Evolutionary conservation across 805 yeast species (phyloP), one percentile per base, ranked within the genome.

Genomic region (Ogataea pini): DNA sequence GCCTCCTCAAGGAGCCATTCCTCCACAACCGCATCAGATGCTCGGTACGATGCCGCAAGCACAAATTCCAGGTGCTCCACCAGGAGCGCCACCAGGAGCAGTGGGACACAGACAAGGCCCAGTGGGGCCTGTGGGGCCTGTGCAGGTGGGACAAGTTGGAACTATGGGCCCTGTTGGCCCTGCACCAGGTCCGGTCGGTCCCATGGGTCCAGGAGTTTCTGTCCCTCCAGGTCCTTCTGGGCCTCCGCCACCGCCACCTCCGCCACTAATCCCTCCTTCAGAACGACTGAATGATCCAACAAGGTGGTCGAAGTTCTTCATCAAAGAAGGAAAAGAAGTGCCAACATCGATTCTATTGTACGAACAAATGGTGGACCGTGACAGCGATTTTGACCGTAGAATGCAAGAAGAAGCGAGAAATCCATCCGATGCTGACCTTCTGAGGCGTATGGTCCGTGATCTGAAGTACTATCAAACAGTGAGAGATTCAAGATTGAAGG

Each of bases 401-500:
- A 53, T 71, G 50, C 51, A 49, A 37, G 40, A 46, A 27, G 61
- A 45, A 62, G 67, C 46, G 46, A 60, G 31, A 62, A 67, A 44
- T 74, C 63, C 61, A 14, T 52, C 53, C 44, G 62, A 57, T 25
- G 44, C 50, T 52, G 51, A 60, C 36, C 47, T 70, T 36, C 48
- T 70, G 43, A 72, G 75, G 14, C 65, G 71, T 34, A 65, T 85
- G 57, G 63, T 75, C 32, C 71, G 71, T 10, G 84, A 82, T 55
- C 68, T 83, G 38, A 77, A 78, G 51, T 78, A 77, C 48, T 86
- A 83, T 58, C 79, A 79, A 55, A 79, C 78, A 19, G 72, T 86
- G 46, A 83, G 86, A 61, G 79, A 78, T 52, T 73, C 84, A 19
- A 71, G 94, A 61, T 80, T 86, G 85, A 80, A 82, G 57, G 79